Evolutionary conservation across 768 basidiomycete species (phyloP).

Genomic region (Podaxis mareebaensis): DNA sequence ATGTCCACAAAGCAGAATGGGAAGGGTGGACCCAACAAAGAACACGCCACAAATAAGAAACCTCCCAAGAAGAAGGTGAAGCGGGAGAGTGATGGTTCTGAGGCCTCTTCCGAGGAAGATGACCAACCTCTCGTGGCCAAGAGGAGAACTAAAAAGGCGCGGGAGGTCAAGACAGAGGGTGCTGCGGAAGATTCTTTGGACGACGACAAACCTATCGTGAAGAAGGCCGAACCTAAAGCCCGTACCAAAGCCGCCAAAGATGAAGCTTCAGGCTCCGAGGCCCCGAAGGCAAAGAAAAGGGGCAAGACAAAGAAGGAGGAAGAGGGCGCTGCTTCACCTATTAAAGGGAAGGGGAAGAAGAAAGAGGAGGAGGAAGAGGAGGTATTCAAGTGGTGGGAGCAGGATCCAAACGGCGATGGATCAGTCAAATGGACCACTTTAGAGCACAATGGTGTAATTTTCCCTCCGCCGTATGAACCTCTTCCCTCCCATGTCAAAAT

Average conservation of each 20-base stretch:
- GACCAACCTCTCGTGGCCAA: conserved; percentile 37
- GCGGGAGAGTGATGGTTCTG: conserved; percentile 40
- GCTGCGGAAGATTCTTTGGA: conserved; percentile 43
- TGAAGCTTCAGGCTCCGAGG: conserved; percentile 40
- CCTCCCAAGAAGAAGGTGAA: conserved; percentile 70
- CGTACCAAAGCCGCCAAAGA: conserved; percentile 54
- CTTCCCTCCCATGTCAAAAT: conserved; percentile 85
- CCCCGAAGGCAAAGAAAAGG: conserved; percentile 48
- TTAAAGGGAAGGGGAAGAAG: conserved; percentile 36
- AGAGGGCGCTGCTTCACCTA: conserved; percentile 29
- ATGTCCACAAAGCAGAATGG: conserved; percentile 35
- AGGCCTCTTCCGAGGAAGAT: conserved; percentile 35
- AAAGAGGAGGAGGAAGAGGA: conserved; percentile 73
- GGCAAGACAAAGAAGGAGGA: conserved; percentile 45
- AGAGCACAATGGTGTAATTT: conserved; percentile 91
- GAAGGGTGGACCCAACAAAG: conserved; percentile 44
- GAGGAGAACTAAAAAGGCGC: conserved; percentile 40
- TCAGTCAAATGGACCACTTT: conserved; percentile 93
- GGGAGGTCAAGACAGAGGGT: conserved; percentile 51
- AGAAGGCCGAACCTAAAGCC: conserved; percentile 47
- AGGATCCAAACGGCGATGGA: conserved; percentile 69
- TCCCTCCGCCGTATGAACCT: conserved; percentile 92
- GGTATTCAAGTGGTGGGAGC: conserved; percentile 88
- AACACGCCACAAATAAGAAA: conserved; percentile 34
- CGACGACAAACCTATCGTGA: conserved; percentile 35